Evolutionary conservation across 2,329 filamentous ascomycete genomes (phyloP).

Genomic region (Penicillium sumatraense): DNA sequence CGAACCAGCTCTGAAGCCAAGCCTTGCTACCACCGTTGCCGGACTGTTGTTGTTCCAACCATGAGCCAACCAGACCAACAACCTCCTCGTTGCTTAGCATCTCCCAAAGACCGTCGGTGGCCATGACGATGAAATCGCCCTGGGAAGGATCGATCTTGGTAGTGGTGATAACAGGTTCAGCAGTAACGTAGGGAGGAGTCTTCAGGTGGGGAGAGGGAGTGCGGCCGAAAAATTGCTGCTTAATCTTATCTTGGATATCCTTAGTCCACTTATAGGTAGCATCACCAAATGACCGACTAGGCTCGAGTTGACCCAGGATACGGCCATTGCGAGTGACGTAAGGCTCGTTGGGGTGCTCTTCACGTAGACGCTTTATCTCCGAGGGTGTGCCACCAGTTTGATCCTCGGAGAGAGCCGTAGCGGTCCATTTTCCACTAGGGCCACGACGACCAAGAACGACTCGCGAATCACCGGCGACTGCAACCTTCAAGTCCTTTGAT

Average conservation of each 20-base stretch:
- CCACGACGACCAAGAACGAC: constrained; percentile 85
- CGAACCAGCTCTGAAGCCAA: constrained; percentile 75
- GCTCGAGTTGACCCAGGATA: constrained; percentile 89
- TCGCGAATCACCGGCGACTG: constrained; percentile 94
- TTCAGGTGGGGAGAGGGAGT: constrained; percentile 76
- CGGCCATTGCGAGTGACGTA: constrained; percentile 87
- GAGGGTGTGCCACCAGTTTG: constrained; percentile 89
- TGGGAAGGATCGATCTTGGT: constrained; percentile 87
- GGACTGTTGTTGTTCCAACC: constrained; percentile 78
- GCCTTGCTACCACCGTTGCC: constrained; percentile 53
- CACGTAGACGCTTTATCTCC: constrained; percentile 80
- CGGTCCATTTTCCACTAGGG: constrained; percentile 84
- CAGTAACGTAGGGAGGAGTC: constrained; percentile 95
- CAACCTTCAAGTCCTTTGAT: constrained; percentile 86
- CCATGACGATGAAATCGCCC: constrained; percentile 94
- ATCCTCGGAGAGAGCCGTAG: constrained; percentile 85
- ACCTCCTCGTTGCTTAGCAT: constrained; percentile 99
- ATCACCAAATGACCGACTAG: constrained; percentile 92
- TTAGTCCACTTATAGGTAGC: constrained; percentile 95
- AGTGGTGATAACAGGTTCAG: constrained; percentile 91
- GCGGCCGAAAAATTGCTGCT: constrained; percentile 84
- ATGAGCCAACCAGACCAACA: constrained; percentile 92
- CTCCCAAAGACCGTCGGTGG: constrained; percentile 96
- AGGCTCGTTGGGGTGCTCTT: constrained; percentile 86
- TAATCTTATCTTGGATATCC: constrained; percentile 81